Conservation (phyloP, 2,329 filamentous ascomycete genomes). For the Fusarium sp. region DNA sequence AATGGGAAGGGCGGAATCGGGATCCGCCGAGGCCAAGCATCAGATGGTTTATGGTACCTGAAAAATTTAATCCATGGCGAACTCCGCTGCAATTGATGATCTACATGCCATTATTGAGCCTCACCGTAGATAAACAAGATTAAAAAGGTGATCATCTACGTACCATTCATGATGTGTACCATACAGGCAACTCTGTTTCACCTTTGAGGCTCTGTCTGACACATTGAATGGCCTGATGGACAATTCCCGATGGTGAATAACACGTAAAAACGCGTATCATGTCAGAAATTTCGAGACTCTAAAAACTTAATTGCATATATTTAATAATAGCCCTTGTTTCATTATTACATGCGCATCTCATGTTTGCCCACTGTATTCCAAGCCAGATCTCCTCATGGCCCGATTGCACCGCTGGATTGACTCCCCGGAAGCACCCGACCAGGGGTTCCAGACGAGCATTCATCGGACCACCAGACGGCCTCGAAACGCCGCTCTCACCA, state of each 20-base stretch:
- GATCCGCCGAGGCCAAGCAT: conserved; percentile 21
- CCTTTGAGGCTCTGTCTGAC: background rate
- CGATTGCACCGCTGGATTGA: conserved; percentile 18
- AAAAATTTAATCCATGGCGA: conserved; percentile 6
- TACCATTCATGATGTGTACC: background rate
- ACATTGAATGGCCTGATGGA: background rate
- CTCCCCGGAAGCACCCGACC: conserved; percentile 32
- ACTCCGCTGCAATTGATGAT: background rate
- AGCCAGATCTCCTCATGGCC: conserved; percentile 12
- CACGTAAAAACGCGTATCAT: background rate
- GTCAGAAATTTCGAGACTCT: fast-evolving
- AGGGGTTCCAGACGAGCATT: conserved; percentile 13
- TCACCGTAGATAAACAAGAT: background rate
- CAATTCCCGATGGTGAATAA: background rate
- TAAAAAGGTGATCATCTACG: background rate
- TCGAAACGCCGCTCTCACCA: conserved; percentile 36
- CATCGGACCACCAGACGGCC: conserved; percentile 32
- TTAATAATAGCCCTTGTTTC: conserved; percentile 1
- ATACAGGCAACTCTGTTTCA: background rate
- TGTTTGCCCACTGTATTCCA: conserved; percentile 10
- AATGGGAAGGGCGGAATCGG: conserved; percentile 5
- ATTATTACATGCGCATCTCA: conserved; percentile 2
- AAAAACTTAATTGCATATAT: background rate
- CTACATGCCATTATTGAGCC: background rate
- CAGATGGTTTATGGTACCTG: conserved; percentile 26